Base-by-base conservation (phyloP, 352 stramenopile species). In the Pythium phragmiticola region DNA sequence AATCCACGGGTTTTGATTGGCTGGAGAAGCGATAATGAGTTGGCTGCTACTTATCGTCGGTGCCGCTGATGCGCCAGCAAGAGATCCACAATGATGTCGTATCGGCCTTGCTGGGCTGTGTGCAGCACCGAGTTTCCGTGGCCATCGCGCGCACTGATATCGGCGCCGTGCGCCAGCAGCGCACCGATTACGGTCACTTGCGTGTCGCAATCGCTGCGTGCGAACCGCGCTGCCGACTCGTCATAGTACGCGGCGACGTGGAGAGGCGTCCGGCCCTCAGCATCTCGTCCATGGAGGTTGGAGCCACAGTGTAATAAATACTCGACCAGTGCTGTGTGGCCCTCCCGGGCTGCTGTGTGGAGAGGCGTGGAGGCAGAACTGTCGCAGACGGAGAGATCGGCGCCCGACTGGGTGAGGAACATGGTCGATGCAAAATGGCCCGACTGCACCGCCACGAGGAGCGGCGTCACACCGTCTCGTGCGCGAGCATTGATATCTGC, bases 301-400 rank as follows among this genome's bases (percentile, higher is more conserved):
- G 70, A 70, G 12, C 70, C 70, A 26, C 57, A 55, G 28, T 65
- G 57, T 13, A 80, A 30, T 52, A 80, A 34, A 23, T 66, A 60
- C 37, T 74, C 64, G 39, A 80, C 55, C n/a, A 74, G 50, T 12
- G 60, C 57, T 0, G 67, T 65, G 45, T 81, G 70, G 6, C 74
- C 74, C 4, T 68, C 66, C 4, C 63, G 69, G 17, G 72, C 68
- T 0, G 72, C 72, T 4, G 68, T 60, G 30, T 75, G 72, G 17
- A 78, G 65, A 3, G 65, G 56, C 8, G 68, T 73, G 5, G 58
- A 49, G 19, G 68, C 72, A 3, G 42, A 21, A 36, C 45, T 49
- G 26, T 69, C 43, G 0, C 36, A 30, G 0, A 47, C n/a, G 12
- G 64, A 51, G 33, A 78, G 7, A 12, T 73, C 41, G 0, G 68